Percentiles rank a stretch among this genome's conserved stretches.
Evolutionary conservation across 768 basidiomycete species (phyloP).

Genomic region (Mycena floridula): DNA sequence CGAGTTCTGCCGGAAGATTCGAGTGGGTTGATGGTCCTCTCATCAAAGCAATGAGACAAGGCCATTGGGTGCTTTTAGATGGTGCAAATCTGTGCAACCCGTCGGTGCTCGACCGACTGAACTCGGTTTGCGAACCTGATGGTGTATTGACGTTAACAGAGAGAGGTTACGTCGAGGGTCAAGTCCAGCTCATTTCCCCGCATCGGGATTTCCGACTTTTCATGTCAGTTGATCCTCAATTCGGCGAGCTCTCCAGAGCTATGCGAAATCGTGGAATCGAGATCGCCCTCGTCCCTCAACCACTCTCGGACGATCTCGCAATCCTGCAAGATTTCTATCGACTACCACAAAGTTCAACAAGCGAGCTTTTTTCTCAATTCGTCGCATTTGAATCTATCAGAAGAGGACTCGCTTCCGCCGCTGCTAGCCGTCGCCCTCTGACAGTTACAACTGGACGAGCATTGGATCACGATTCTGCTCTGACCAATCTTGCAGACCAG

Average conservation of each 20-base stretch:
- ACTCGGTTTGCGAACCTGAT: constrained; percentile 88
- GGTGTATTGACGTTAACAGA: constrained; percentile 86
- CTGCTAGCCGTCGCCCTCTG: constrained; percentile 6
- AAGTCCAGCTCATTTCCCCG: constrained; percentile 68
- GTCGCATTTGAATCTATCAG: constrained; percentile 27
- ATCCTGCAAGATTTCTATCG: constrained; percentile 43
- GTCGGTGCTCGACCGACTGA: constrained; percentile 93
- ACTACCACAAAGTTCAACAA: constrained; percentile 34
- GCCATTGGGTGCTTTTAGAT: constrained; percentile 88
- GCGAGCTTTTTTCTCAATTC: not conserved
- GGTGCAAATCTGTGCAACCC: constrained; percentile 93
- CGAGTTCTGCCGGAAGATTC: constrained; percentile 48
- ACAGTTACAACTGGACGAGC: constrained; percentile 34
- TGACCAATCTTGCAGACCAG: constrained; percentile 37
- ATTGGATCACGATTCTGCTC: constrained; percentile 43
- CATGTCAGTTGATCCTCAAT: constrained; percentile 88
- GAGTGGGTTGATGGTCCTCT: constrained; percentile 96
- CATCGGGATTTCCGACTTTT: constrained; percentile 89
- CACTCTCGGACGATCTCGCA: constrained; percentile 37
- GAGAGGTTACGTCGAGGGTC: constrained; percentile 75
- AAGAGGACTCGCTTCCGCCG: constrained; percentile 22
- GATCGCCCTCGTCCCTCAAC: constrained; percentile 43
- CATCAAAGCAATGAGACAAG: constrained; percentile 75
- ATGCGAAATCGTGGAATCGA: constrained; percentile 98
- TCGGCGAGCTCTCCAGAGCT: constrained; percentile 92